These are phyloP conservation scores for Trichocomaceae sp. DNA, from an alignment of 2,329 filamentous ascomycete genomes.

Conservation along the genomic window DNA sequence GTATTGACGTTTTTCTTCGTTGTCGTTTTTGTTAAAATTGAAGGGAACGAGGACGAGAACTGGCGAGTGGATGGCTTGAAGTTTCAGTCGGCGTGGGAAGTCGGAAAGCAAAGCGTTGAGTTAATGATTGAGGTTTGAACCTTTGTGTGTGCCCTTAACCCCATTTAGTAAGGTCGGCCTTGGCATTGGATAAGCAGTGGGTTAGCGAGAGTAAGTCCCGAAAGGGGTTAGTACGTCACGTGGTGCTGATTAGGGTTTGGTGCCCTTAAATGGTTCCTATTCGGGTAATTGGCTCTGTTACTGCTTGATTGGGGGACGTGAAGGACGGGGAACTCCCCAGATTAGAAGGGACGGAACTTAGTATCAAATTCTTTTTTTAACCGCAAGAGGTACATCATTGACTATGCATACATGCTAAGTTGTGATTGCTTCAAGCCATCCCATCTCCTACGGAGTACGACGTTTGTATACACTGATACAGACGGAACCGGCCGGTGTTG, in stretches of 20 bases:
- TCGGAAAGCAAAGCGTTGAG: neutral
- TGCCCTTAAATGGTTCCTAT: neutral
- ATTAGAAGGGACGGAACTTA: too few relatives aligned
- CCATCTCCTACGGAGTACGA: neutral
- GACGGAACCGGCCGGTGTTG: neutral
- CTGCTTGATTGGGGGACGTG: too few relatives aligned
- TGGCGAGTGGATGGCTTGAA: neutral
- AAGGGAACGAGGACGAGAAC: neutral
- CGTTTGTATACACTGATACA: neutral
- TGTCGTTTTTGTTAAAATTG: too few relatives aligned
- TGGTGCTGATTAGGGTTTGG: neutral
- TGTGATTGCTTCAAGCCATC: neutral
- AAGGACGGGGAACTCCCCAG: too few relatives aligned
- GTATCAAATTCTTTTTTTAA: neutral
- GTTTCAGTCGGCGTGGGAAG: neutral
- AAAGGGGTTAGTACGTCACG: neutral
- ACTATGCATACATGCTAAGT: too few relatives aligned
- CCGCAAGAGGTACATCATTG: too few relatives aligned
- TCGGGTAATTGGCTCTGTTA: neutral
- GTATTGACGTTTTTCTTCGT: conserved; percentile 19
- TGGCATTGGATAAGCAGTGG: neutral
- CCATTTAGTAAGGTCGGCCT: neutral
- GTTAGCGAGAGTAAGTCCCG: neutral
- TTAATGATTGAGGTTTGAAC: too few relatives aligned
- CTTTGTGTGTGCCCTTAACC: neutral